Evolutionary conservation across 2,329 filamentous ascomycete genomes (phyloP), one percentile per base, ranked within the genome.

Genomic region (Fusarium phyllophilum): DNA sequence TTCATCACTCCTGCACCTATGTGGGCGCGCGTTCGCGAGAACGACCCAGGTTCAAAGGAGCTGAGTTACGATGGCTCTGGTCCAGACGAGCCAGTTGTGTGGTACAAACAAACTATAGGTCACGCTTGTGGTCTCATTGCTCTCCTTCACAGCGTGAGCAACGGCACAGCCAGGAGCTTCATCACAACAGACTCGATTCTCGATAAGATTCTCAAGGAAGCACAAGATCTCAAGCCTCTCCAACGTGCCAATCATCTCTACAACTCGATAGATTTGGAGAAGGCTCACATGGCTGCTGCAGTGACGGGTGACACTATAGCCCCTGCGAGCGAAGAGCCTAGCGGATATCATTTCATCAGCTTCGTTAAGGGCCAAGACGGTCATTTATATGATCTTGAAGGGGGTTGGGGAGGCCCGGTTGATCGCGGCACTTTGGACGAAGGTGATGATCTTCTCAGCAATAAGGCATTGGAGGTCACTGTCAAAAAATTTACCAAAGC

Each of bases 101-200:
- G 94, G 94, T 96, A 94, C 84, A 91, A 91, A 78, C 94, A 97
- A 82, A 96, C 93, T 1, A 96, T 97, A 77, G 89, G 90, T 66
- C 92, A 96, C 79, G 93, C 94, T 2, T 97, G 94, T 79, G 94
- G 94, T 2, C 87, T 95, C 29, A 94, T 95, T 78, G 94, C 91
- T 0, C 85, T 96, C 10, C 81, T 97, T 14, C 94, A 97, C 81
- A 89, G 89, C 22, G 87, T 93, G 2, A 88, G 88, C 56, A 97
- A 96, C 80, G 93, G 93, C 3, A 85, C 85, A 8, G 88, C 91
- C 0, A 84, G 87, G 24, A 79, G 82, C 6, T 85, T 88, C 67
- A 87, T 96, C 61, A 74, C 82, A 17, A 81, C 85, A 10, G 85
- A 82, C 22, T 91, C 89, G 18, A 83, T 87, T 49, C 83, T 94